Base-by-base conservation (phyloP, 768 basidiomycete species). In the Boletus pseudo-olivaceus region DNA sequence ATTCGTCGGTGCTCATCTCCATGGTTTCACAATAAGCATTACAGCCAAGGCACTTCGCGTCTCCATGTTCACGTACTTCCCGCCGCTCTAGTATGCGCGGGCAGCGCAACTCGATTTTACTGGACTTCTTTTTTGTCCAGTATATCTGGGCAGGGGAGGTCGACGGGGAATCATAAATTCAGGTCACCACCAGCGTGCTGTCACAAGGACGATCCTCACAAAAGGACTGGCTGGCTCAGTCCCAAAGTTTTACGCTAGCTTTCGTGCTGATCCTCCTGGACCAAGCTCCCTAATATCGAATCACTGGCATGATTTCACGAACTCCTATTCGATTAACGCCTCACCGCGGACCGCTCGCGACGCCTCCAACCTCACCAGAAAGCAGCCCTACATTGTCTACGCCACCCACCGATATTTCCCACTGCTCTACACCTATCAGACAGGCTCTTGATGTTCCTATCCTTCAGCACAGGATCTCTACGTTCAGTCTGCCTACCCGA, bases 151-250 rank as follows among this genome's bases (percentile, higher is more conserved):
- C 53, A 12, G 23, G 9, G 17, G 34, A 40, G 34, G 41, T 48
- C 29, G 49, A 52, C 40, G 49, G 44, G 53, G 33, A 19, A 33
- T 53, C 58, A 65, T 69, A 68, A 68, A 67, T 39, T 37, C 50
- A 39, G 41, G 17, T 44, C 44, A 26, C 51, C 29, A 15, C 27
- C 44, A 3, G 4, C 39, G 45, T 33, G 50, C 49, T 49, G 27
- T 49, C 17, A 23, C 34, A 54, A 45, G 60, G 64, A 58, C 56
- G 38, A 48, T 54, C 56, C 53, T 38, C 61, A 42, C 59, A 46
- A 61, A 56, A 54, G 51, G 67, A 55, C 65, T 69, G 65, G 59
- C 67, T 63, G 67, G 67, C 40, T 55, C 67, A 65, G 67, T 69
- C 67, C 56, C 48, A 47, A 55, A 5, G 20, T 45, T 51, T 30